Conservation (phyloP, 2,329 filamentous ascomycete genomes). For the Aspergillus vadensis region DNA sequence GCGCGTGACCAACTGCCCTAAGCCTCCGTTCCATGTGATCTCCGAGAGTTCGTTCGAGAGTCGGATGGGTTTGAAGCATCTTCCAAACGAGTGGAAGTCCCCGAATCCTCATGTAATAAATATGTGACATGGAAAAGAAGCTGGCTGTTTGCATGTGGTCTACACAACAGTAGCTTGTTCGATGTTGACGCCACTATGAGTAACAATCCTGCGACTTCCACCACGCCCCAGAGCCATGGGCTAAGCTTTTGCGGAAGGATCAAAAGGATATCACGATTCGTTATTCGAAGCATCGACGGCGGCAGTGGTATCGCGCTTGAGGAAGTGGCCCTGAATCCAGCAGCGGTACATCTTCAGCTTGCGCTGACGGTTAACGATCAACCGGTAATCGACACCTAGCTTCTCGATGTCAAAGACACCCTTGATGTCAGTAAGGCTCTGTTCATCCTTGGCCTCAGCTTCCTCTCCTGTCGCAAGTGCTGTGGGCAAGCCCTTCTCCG, state of each 20-base stretch:
- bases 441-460: constrained; percentile 13
- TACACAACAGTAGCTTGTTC: not conserved
- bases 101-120: not conserved
- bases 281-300: constrained; percentile 12
- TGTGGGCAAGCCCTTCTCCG: constrained; percentile 34
- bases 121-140: not conserved
- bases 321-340: constrained; percentile 60
- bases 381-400: constrained; percentile 79
- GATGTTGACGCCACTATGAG: not conserved
- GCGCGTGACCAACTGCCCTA: not conserved
- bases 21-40: not conserved
- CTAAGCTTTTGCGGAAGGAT: not conserved
- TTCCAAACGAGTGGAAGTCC: not conserved
- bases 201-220: not conserved
- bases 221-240: not conserved
- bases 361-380: constrained; percentile 88
- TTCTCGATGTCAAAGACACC: constrained; percentile 70
- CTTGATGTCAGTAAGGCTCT: constrained; percentile 20
- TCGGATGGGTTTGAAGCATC: not conserved
- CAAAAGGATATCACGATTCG: constrained; percentile 11
- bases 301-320: constrained; percentile 32
- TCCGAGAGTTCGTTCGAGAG: not conserved
- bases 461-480: constrained; percentile 16
- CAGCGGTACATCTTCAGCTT: constrained; percentile 98
- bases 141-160: not conserved